These are phyloP conservation scores for Dryadomyces sulphureus DNA, from an alignment of 2,329 filamentous ascomycete genomes.

Conservation along the genomic window DNA sequence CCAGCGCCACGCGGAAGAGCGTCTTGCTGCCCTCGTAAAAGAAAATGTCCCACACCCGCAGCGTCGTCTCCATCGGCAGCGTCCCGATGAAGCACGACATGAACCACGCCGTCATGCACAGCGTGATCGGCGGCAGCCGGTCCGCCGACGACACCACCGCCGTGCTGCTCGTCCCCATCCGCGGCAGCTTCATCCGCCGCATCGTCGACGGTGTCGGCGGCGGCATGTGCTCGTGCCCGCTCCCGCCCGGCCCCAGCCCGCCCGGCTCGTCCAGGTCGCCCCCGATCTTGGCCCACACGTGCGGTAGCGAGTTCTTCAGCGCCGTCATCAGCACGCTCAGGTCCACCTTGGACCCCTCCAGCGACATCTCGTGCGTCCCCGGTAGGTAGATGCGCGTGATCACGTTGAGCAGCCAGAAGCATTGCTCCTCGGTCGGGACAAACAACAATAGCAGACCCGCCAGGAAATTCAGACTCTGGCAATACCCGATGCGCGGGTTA, in stretches of 20 bases:
- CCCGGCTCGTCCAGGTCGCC: constrained; percentile 31
- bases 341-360: constrained; percentile 88
- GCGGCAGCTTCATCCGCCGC: constrained; percentile 23
- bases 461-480: constrained; percentile 89
- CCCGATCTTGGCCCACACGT: constrained; percentile 78
- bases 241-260: too few species aligned
- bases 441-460: constrained; percentile 82
- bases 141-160: constrained; percentile 10
- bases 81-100: constrained; percentile 96
- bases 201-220: constrained; percentile 11
- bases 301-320: constrained; percentile 67
- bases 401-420: constrained; percentile 86
- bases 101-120: constrained; percentile 93
- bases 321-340: constrained; percentile 84
- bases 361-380: constrained; percentile 77
- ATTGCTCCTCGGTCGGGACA: constrained; percentile 73
- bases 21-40: constrained; percentile 94
- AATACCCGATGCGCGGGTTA: constrained; percentile 86
- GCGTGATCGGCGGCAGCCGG: constrained; percentile 72
- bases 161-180: constrained; percentile 22
- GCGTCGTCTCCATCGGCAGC: constrained; percentile 76
- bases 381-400: constrained; percentile 80
- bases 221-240: constrained; percentile 4
- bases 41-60: constrained; percentile 89
- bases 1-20: constrained; percentile 78